Evolutionary conservation across 1,284 basidiomycete genomes (phyloP).

Genomic region (Pyrrhoderma lamaoense): DNA sequence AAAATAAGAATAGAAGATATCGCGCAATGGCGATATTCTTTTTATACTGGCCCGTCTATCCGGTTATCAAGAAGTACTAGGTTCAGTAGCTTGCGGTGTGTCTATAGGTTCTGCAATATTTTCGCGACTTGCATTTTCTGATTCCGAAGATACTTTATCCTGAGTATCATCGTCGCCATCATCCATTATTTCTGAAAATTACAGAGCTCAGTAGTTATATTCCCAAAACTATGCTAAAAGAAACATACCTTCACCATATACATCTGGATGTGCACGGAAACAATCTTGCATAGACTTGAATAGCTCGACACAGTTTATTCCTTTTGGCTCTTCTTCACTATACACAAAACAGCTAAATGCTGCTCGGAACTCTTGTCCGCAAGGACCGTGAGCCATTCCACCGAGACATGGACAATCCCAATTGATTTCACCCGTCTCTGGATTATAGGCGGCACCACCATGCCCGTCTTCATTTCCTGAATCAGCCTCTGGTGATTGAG

Average conservation of each 20-base stretch:
- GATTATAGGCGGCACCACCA: constrained; percentile 65
- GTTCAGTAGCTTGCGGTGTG: no score
- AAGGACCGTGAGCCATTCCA: constrained; percentile 97
- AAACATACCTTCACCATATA: constrained; percentile 83
- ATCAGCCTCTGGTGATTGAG: neutral
- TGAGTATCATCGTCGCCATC: constrained; percentile 35
- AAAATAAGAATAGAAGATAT: no score
- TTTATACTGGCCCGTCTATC: no score
- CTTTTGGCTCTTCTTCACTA: constrained; percentile 94
- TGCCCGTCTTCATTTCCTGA: constrained; percentile 27
- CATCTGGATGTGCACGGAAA: constrained; percentile 92
- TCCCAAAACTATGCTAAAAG: constrained; percentile 6
- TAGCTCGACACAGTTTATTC: constrained; percentile 95
- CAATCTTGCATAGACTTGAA: constrained; percentile 98
- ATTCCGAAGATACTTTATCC: neutral
- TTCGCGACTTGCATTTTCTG: neutral
- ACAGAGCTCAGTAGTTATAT: constrained; percentile 11
- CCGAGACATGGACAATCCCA: constrained; percentile 98
- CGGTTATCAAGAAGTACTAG: no score
- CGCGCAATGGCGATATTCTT: no score
- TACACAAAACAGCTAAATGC: constrained; percentile 98
- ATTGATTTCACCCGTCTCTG: constrained; percentile 95
- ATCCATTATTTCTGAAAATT: constrained; percentile 48
- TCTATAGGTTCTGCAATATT: no score
- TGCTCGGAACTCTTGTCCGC: constrained; percentile 88